Evolutionary conservation across 2,329 filamentous ascomycete species (phyloP).

Genomic region (Hypoxylon sp.): DNA sequence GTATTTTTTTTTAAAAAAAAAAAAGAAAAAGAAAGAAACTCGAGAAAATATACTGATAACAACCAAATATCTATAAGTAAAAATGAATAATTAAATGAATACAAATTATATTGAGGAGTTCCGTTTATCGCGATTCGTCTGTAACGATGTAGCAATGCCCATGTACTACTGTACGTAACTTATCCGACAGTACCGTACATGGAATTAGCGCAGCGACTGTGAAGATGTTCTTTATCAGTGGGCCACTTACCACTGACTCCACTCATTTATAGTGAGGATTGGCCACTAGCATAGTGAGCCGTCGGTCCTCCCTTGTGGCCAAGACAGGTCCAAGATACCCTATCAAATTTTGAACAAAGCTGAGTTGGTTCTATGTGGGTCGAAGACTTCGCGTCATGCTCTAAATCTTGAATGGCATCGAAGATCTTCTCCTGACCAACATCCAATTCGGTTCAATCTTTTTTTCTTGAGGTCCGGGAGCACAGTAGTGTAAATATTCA

Average conservation of each 20-base stretch:
- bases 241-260: slow-evolving; percentile 17
- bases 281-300: slow-evolving; percentile 29
- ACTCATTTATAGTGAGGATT: slow-evolving; percentile 31
- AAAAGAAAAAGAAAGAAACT: background rate
- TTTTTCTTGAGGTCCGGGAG: slow-evolving; percentile 18
- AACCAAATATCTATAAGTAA: slow-evolving; percentile 1
- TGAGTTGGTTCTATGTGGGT: slow-evolving; percentile 32
- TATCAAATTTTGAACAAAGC: slow-evolving; percentile 45
- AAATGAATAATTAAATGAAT: background rate
- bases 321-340: slow-evolving; percentile 33
- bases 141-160: no score
- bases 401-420: slow-evolving; percentile 45
- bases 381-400: slow-evolving; percentile 40
- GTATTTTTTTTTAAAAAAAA: background rate
- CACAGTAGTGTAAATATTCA: slow-evolving; percentile 26
- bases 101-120: background rate
- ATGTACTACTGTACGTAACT: background rate
- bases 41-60: background rate
- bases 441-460: slow-evolving; percentile 17
- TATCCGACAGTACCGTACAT: slow-evolving; percentile 15
- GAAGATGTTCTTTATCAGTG: slow-evolving; percentile 16
- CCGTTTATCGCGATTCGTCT: background rate
- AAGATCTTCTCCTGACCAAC: slow-evolving; percentile 43
- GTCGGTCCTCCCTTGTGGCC: slow-evolving; percentile 35
- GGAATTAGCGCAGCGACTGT: slow-evolving; percentile 17